Conservation (phyloP, 2,329 filamentous ascomycete species). For the Sporothrix brunneoviolacea region DNA sequence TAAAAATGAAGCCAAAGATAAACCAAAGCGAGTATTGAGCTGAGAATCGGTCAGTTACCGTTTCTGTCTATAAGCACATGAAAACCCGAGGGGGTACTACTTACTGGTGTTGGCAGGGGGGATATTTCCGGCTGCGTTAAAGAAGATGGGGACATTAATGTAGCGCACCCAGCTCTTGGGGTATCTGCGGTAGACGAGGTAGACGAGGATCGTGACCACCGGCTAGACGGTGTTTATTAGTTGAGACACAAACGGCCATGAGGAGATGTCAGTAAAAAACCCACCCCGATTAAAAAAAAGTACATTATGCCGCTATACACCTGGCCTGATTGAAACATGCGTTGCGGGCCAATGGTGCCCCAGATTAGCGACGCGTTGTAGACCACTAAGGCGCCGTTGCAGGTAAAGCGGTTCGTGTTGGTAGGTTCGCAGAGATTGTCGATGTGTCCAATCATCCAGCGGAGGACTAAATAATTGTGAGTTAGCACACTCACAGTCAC, state of each 20-base stretch:
- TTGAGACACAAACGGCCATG: constrained; percentile 32
- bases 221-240: constrained; percentile 21
- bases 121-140: constrained; percentile 15
- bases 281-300: constrained; percentile 44
- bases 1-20: constrained; percentile 47
- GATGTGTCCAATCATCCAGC: constrained; percentile 45
- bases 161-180: constrained; percentile 13
- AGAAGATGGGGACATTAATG: constrained; percentile 16
- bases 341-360: constrained; percentile 46
- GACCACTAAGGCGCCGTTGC: constrained; percentile 48
- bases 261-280: constrained; percentile 9
- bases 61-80: neutral
- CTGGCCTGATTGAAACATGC: constrained; percentile 43
- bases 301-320: constrained; percentile 42
- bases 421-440: constrained; percentile 40
- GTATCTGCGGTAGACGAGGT: constrained; percentile 4
- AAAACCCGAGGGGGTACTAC: neutral
- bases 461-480: constrained; percentile 28
- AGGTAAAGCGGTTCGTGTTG: constrained; percentile 43
- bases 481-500: constrained; percentile 28
- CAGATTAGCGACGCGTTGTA: constrained; percentile 51
- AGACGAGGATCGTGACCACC: constrained; percentile 10
- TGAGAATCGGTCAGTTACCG: neutral
- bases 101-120: constrained; percentile 14
- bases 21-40: constrained; percentile 19